These are phyloP conservation scores for Tricholoma hemisulphureum DNA, from an alignment of 768 basidiomycete genomes.

Conservation along the genomic window DNA sequence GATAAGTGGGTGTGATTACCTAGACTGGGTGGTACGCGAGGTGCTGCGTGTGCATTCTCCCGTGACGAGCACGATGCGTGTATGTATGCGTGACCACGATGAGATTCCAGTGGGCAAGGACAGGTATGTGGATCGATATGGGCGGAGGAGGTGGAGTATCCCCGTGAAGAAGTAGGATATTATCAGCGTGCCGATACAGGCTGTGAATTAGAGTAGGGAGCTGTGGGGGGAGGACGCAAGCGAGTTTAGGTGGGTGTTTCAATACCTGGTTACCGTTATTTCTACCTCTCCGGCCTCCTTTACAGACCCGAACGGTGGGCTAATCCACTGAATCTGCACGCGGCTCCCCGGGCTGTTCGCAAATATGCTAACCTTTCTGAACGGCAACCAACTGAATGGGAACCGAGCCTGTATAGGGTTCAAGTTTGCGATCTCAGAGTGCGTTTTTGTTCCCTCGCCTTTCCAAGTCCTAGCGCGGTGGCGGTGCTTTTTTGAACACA, in stretches of 20 bases:
- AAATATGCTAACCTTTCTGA: slow-evolving; percentile 55
- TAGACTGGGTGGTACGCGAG: slow-evolving; percentile 64
- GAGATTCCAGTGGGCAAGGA: background rate
- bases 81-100: slow-evolving; percentile 31
- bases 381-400: slow-evolving; percentile 48
- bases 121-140: slow-evolving; percentile 27
- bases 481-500: background rate
- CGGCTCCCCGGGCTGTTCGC: slow-evolving; percentile 51
- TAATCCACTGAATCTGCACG: slow-evolving; percentile 34
- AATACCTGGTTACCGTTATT: slow-evolving; percentile 14
- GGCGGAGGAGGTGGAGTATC: slow-evolving; percentile 31
- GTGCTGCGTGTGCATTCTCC: slow-evolving; percentile 54
- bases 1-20: slow-evolving; percentile 46
- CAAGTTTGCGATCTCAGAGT: slow-evolving; percentile 61
- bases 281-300: slow-evolving; percentile 18
- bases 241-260: slow-evolving; percentile 47
- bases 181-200: slow-evolving; percentile 58
- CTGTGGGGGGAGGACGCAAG: slow-evolving; percentile 70
- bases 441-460: slow-evolving; percentile 22
- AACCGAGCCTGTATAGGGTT: slow-evolving; percentile 62
- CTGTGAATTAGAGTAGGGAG: slow-evolving; percentile 51
- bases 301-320: slow-evolving; percentile 56
- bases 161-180: slow-evolving; percentile 49
- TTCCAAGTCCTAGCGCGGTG: slow-evolving; percentile 5
- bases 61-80: slow-evolving; percentile 59